Base-by-base conservation (phyloP, 352 stramenopile species). In the Pseudoperonospora humuli region DNA sequence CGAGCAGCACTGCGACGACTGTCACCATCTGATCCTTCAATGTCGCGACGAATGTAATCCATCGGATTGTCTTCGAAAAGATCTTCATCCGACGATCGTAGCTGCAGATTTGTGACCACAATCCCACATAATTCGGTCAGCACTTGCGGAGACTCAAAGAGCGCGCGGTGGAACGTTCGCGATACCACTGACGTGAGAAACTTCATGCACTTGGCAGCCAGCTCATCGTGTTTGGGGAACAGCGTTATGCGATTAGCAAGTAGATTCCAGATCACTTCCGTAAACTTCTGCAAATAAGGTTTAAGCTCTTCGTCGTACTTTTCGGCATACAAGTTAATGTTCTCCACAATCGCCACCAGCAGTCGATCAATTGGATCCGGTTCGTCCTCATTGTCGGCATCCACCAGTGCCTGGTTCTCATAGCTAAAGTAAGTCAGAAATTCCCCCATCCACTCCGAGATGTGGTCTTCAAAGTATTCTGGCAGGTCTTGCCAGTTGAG, bases 291-390 rank as follows among this genome's bases (percentile, higher is more conserved):
- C 49, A 99, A 51, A 57, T 94, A 98, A 8, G 87, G 84, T 29
- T 96, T 77, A 67, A 99, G 99, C 39, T 98, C 89, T 67, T 99
- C 97, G 44, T 99, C 96, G 65, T 99, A 98, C 74, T 99, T 99
- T 51, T 96, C 87, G 0, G 87, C 87, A 60, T 99, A 99, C 34
- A 99, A 61, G 41, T 96, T 96, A 7, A 99, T 70, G 75, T 98
- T 99, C 61, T 98, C 87, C 10, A 98, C 84, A 39, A 99, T 96
- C 6, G 93, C 92, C 14, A 96, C 75, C 7, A 97, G 75, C 8
- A 99, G 52, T 17, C 80, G 74, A 51, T 99, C 95, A 45, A 99
- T 86, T 11, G 84, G 81, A 35, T 82, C 84, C 0, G 86, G 71
- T 40, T 95, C 79, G 14, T 95, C 79, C 38, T 98, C 96, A 37